Percentiles rank a stretch among this genome's conserved stretches.
Conservation (phyloP, 352 stramenopile genomes). For the Phytophthora pisi region DNA sequence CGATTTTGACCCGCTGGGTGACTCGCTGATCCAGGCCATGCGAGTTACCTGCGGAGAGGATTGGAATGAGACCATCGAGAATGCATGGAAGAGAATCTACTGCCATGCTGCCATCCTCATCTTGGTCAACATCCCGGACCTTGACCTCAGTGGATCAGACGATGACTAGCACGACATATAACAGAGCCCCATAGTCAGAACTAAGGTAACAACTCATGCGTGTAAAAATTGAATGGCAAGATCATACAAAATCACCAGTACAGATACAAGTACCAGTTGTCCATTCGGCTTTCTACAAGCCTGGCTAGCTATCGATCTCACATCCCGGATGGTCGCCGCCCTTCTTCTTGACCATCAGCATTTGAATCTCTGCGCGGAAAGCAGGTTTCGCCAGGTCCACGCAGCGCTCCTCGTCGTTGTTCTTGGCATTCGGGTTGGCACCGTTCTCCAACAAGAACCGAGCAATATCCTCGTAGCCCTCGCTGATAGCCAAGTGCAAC, state of each 20-base stretch:
- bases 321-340: slow-evolving; percentile 6
- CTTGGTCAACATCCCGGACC: slow-evolving; percentile 66
- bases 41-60: slow-evolving; percentile 48
- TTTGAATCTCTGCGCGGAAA: slow-evolving; percentile 55
- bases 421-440: slow-evolving; percentile 58
- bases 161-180: slow-evolving; percentile 21
- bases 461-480: slow-evolving; percentile 70
- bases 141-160: slow-evolving; percentile 54
- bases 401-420: slow-evolving; percentile 62
- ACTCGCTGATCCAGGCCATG: slow-evolving; percentile 69
- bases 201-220: not conserved
- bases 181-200: not conserved
- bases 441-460: slow-evolving; percentile 63
- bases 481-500: slow-evolving; percentile 67
- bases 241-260: not conserved
- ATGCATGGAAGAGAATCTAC: slow-evolving; percentile 63
- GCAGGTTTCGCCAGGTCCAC: slow-evolving; percentile 53
- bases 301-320: not conserved
- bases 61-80: slow-evolving; percentile 57
- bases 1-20: slow-evolving; percentile 65
- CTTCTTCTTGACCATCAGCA: slow-evolving; percentile 34
- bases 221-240: not conserved
- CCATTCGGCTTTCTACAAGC: not conserved
- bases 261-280: not conserved
- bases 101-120: slow-evolving; percentile 67